Conservation (phyloP, 2,329 filamentous ascomycete genomes). For the Neocatenulostroma microsporum region DNA sequence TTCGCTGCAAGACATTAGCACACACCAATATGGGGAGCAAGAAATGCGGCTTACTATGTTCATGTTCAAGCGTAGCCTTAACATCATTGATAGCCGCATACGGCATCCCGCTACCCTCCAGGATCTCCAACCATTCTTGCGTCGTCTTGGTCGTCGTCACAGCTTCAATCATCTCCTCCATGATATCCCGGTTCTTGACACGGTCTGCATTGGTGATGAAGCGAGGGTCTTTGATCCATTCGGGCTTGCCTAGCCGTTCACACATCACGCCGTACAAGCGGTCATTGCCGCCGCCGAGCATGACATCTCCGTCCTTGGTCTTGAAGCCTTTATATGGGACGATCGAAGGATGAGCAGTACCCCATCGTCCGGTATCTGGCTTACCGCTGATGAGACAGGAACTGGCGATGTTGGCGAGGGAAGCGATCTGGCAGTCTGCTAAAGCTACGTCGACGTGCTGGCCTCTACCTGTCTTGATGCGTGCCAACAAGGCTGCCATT, state of each 20-base stretch:
- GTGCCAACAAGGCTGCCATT: constrained; percentile 80
- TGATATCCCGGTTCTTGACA: constrained; percentile 61
- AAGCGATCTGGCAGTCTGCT: constrained; percentile 94
- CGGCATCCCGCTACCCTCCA: constrained; percentile 88
- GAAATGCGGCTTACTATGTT: constrained; percentile 62
- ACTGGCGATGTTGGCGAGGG: constrained; percentile 88
- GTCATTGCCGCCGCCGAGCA: constrained; percentile 59
- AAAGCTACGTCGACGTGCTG: constrained; percentile 89
- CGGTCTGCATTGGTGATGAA: constrained; percentile 54
- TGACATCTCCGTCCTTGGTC: constrained; percentile 55
- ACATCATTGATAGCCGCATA: constrained; percentile 95
- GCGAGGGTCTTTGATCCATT: constrained; percentile 50
- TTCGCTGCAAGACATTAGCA: constrained; percentile 43
- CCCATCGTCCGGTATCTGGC: constrained; percentile 84
- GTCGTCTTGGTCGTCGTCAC: constrained; percentile 72
- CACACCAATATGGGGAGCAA: neutral
- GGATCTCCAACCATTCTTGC: constrained; percentile 73
- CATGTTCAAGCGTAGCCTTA: constrained; percentile 71
- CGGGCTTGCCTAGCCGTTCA: constrained; percentile 48
- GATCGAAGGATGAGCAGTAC: constrained; percentile 96
- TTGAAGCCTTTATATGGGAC: constrained; percentile 85
- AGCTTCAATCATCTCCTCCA: constrained; percentile 72
- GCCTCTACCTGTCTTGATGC: constrained; percentile 66
- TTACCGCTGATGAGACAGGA: constrained; percentile 83
- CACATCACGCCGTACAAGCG: constrained; percentile 54